Percentiles rank a stretch among this genome's conserved stretches.
These are phyloP conservation scores for Pterothamnion heteromorphum DNA, from an alignment of 31 red algal species.

Conservation along the genomic window DNA sequence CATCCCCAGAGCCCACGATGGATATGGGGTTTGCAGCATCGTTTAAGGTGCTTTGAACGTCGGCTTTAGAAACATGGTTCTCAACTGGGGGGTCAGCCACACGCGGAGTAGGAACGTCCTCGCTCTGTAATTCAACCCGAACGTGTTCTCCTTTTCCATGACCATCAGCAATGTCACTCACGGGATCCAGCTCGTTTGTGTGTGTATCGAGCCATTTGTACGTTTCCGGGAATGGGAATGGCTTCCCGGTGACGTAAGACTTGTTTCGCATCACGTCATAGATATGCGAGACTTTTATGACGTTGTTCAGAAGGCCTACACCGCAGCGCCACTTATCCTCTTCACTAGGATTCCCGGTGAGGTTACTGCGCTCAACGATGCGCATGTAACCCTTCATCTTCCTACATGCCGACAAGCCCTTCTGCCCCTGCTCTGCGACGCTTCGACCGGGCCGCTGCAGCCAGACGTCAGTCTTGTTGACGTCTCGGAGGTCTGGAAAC, in stretches of 20 bases:
- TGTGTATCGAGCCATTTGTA: neutral
- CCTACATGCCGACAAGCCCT: neutral
- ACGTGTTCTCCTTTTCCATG: neutral
- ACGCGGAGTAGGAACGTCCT: neutral
- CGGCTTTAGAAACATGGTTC: too few relatives aligned
- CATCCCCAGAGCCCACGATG: too few relatives aligned
- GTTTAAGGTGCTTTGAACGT: too few relatives aligned
- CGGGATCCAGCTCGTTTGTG: neutral
- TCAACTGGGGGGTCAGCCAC: too few relatives aligned
- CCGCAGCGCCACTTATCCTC: neutral
- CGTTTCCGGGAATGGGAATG: neutral
- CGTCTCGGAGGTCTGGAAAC: neutral
- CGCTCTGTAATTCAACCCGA: neutral
- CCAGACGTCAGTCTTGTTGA: neutral
- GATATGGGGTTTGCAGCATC: too few relatives aligned
- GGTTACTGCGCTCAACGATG: neutral
- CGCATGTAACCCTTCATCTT: neutral
- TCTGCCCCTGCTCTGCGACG: neutral
- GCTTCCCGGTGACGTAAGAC: neutral
- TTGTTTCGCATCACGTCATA: neutral
- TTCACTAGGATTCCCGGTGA: neutral
- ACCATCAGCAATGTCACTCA: neutral
- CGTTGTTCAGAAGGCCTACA: neutral
- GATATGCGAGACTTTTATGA: neutral
- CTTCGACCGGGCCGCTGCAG: neutral